These are phyloP conservation scores for Gentiana straminea DNA, from an alignment of 257 asterid genomes.

Conservation along the genomic window DNA sequence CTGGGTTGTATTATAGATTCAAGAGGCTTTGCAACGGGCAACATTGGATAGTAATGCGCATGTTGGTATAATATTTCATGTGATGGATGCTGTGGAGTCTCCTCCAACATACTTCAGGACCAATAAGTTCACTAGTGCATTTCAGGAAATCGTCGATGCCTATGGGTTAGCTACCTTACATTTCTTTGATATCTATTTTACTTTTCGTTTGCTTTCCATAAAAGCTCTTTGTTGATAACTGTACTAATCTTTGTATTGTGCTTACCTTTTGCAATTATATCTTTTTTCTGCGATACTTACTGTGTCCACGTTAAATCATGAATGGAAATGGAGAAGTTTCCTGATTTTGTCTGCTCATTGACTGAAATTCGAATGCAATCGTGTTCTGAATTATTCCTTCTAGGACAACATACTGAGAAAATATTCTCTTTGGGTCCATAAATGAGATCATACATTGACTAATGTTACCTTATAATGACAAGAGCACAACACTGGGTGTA, in stretches of 20 bases:
- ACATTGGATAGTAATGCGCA: conserved; percentile 91
- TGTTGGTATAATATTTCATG: conserved; percentile 89
- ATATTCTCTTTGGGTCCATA: too few relatives aligned
- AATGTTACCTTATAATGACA: too few relatives aligned
- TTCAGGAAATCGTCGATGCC: conserved; percentile 98
- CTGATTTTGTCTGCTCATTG: too few relatives aligned
- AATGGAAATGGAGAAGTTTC: too few relatives aligned
- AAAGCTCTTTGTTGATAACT: background rate
- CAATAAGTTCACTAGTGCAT: conserved; percentile 66
- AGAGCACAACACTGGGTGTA: too few relatives aligned
- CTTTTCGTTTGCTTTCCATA: background rate
- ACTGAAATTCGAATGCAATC: too few relatives aligned
- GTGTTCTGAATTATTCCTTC: too few relatives aligned
- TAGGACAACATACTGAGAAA: too few relatives aligned
- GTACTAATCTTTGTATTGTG: background rate
- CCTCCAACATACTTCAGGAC: conserved; percentile 95
- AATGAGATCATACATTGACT: too few relatives aligned
- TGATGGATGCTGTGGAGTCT: conserved; percentile 70
- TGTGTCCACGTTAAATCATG: too few relatives aligned
- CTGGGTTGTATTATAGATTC: conserved; percentile 51
- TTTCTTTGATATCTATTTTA: background rate
- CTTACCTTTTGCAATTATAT: background rate
- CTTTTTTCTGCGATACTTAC: too few relatives aligned
- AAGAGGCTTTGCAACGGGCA: conserved; percentile 90
- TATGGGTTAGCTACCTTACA: conserved; percentile 61